Base-by-base conservation (phyloP, 164 flowering plant species). In the Vitis rupestris region DNA sequence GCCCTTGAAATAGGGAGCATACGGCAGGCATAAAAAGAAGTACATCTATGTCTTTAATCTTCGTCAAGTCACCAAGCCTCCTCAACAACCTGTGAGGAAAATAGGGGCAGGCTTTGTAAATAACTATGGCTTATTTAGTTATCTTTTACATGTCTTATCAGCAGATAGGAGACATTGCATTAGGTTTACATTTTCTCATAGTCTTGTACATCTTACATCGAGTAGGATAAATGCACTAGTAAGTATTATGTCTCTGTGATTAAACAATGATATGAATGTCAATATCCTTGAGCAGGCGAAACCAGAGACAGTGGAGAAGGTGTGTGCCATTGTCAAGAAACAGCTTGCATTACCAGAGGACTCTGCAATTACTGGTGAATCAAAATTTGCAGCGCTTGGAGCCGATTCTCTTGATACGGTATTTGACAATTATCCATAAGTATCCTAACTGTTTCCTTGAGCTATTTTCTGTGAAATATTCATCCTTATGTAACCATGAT, bases 391-490 rank as follows among this genome's bases (percentile, higher is more conserved):
- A 4, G 84, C 75, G 10, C 87, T 91, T 55, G 97, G 97, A 70
- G 97, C 92, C 50, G 97, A 91, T 79, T 91, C 97, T 31, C 92
- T 91, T 59, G 92, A 91, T 78, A 89, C 97, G 60, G 93, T 90
- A 82, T 10, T 15, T 31, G 9, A n/a, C 52, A 61, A 31, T 31
- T 30, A 47, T 12, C n/a, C 52, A 4, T 27, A 12, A 15, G 30
- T 13, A 31, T 31, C 44, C 44, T 4, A 31, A 31, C 44, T 31
- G 4, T 23, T 23, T 23, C 27, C 27, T 23, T 23, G 27, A 23
- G 27, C 27, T 23, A 23, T 23, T 23, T 23, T 23, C 27, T 23
- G 27, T 23, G 27, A 23, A 31, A 31, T 31, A 31, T 31, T 31
- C 7, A 6, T 31, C 44, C 44, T 31, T 31, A 31, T 4, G 44